Base-by-base conservation (phyloP, 176 grass and related monocot species). In the Hordeum marinum region DNA sequence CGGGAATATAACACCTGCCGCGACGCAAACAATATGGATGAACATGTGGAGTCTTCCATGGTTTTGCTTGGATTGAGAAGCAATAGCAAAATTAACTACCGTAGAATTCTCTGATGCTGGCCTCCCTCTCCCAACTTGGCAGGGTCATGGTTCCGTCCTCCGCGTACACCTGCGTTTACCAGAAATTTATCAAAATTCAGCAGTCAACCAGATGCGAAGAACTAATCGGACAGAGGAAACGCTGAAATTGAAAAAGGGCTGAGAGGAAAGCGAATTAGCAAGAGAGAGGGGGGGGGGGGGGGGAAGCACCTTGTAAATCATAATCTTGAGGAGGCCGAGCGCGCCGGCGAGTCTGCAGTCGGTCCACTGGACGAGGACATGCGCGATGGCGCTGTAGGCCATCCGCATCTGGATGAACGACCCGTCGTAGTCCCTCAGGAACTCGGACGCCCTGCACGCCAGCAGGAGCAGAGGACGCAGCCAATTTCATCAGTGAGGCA, bases 391-490 rank as follows among this genome's bases (percentile, higher is more conserved):
- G 77, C 87, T 92, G 70, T 89, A 92, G 18, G 91, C 87, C 84
- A 92, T 70, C 76, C 87, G 84, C 91, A 92, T 92, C 91, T 92
- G 91, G 32, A 92, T 83, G 27, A 89, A 65, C 4, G 91, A 85
- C 9, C 84, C 91, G 39, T 89, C 91, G 65, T 92, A 87, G 67
- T 89, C 91, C 11, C 84, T 63, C 72, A 87, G 45, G 57, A 90
- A 87, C 46, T 86, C 69, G 31, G 85, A 86, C 50, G 91, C 87
- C 81, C 91, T 92, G 81, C 63, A 25, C 29, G 13, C 43, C 1
- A 59, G 9, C 1, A 59, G 9, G 60, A 80, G 26, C n/a, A 37
- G 34, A 17, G 32, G 36, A 18, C 14, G 68, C 48, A 62, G 3
- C 40, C n/a, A 32, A 50, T 60, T 31, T 55, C 3, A 21, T 7